Conservation (phyloP, 352 stramenopile species). For the Phytopythium cucurbitacearum region DNA sequence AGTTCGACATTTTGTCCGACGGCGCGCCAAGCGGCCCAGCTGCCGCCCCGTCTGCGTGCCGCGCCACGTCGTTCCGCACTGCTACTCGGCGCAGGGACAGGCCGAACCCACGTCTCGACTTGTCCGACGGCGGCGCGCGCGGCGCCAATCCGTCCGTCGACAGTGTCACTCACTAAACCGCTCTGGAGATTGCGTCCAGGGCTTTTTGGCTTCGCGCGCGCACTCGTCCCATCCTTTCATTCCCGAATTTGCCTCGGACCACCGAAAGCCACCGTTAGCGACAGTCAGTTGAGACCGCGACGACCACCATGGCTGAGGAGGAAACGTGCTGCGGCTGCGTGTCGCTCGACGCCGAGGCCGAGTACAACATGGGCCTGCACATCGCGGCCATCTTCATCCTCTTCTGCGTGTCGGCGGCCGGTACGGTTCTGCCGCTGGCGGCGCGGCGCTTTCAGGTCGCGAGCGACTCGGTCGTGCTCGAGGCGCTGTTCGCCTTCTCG, state of each 20-base stretch:
- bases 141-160: not conserved
- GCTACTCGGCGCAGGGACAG: no score
- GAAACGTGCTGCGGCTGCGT: constrained; percentile 40
- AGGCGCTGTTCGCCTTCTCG: constrained; percentile 50
- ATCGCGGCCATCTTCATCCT: constrained; percentile 51
- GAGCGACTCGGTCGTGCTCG: constrained; percentile 39
- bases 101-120: not conserved
- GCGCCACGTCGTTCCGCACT: no score
- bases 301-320: constrained; percentile 24
- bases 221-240: constrained; percentile 8
- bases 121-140: constrained; percentile 14
- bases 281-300: not conserved
- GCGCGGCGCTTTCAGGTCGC: constrained; percentile 28
- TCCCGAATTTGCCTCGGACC: constrained; percentile 10
- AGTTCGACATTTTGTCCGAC: not conserved
- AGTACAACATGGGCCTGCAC: constrained; percentile 51
- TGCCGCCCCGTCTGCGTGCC: no score
- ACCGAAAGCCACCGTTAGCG: not conserved
- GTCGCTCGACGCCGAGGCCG: constrained; percentile 18
- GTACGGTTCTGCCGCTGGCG: constrained; percentile 41
- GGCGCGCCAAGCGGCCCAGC: not conserved
- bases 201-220: not conserved
- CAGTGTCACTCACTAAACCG: constrained; percentile 10
- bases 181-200: not conserved
- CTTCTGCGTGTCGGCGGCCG: constrained; percentile 37